A percentile compares a stretch with the other conserved stretches of the same genome.
These are phyloP conservation scores for Cucurbita moschata DNA, from an alignment of 306 rosid species.

Conservation along the genomic window DNA sequence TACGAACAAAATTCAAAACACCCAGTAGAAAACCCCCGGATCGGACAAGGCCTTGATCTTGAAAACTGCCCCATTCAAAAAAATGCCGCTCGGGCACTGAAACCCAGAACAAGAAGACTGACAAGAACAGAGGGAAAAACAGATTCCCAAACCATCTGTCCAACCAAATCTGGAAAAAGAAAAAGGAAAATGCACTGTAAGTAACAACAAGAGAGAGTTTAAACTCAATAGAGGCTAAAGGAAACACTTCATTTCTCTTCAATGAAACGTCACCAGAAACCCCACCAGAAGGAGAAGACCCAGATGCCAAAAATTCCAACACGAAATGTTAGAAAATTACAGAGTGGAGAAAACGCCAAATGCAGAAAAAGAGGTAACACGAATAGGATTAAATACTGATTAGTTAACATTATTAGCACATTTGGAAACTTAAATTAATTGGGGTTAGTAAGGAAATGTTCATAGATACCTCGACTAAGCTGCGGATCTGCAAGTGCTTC, in stretches of 20 bases:
- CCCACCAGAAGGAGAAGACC: conserved; percentile 8
- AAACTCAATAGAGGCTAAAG: neutral
- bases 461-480: conserved; percentile 10
- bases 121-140: conserved; percentile 39
- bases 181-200: neutral
- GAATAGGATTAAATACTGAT: neutral
- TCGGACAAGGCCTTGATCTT: conserved; percentile 30
- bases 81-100: conserved; percentile 33
- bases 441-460: neutral
- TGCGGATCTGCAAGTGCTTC: conserved; percentile 35
- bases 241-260: conserved; percentile 10
- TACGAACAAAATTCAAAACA: conserved; percentile 10
- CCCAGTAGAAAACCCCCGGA: conserved; percentile 26
- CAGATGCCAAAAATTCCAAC: conserved; percentile 13
- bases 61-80: conserved; percentile 20
- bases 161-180: conserved; percentile 17
- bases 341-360: conserved; percentile 17
- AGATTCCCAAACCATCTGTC: conserved; percentile 36
- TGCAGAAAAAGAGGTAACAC: conserved; percentile 3
- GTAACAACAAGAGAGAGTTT: neutral
- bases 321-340: conserved; percentile 20
- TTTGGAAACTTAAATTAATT: neutral
- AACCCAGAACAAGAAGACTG: conserved; percentile 41
- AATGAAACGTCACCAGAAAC: conserved; percentile 9
- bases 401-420: neutral